Conservation (phyloP, 2,329 filamentous ascomycete species). For the Aaosphaeria pasadenensis region DNA sequence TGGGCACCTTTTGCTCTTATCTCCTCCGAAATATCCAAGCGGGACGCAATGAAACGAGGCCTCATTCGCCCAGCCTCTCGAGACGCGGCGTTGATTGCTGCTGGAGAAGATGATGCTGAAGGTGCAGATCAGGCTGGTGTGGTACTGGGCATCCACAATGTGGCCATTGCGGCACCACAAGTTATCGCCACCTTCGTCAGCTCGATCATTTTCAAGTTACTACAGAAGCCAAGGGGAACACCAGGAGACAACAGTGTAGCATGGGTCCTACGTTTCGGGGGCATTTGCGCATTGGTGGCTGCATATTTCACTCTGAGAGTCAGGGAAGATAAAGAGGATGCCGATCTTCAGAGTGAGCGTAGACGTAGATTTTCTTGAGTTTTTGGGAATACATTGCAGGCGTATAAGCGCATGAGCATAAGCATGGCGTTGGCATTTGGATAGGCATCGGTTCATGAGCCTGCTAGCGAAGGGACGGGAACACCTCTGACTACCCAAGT, state of each 20-base stretch:
- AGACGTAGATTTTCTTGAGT: neutral
- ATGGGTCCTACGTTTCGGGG: constrained; percentile 82
- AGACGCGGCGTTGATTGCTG: constrained; percentile 40
- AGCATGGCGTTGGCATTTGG: no score
- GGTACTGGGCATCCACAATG: constrained; percentile 92
- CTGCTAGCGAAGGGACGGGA: no score
- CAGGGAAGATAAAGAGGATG: constrained; percentile 53
- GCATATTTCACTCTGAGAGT: constrained; percentile 70
- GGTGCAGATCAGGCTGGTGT: constrained; percentile 78
- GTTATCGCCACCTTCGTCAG: constrained; percentile 85
- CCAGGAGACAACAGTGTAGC: constrained; percentile 85
- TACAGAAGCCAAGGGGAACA: constrained; percentile 82
- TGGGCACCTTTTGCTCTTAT: constrained; percentile 98
- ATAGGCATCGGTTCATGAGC: no score
- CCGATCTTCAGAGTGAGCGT: constrained; percentile 1
- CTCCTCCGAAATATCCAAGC: constrained; percentile 82
- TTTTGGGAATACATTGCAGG: no score
- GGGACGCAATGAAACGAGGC: constrained; percentile 65
- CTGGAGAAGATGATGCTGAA: constrained; percentile 51
- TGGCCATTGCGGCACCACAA: constrained; percentile 87
- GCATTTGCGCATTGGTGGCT: constrained; percentile 72
- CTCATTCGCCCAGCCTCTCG: constrained; percentile 38
- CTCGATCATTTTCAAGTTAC: constrained; percentile 75
- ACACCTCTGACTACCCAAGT: no score
- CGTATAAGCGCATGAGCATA: no score